A percentile compares a stretch with the other conserved stretches of the same genome.
These are phyloP conservation scores for Metarhizium anisopliae DNA, from an alignment of 2,329 filamentous ascomycete genomes.

Conservation along the genomic window DNA sequence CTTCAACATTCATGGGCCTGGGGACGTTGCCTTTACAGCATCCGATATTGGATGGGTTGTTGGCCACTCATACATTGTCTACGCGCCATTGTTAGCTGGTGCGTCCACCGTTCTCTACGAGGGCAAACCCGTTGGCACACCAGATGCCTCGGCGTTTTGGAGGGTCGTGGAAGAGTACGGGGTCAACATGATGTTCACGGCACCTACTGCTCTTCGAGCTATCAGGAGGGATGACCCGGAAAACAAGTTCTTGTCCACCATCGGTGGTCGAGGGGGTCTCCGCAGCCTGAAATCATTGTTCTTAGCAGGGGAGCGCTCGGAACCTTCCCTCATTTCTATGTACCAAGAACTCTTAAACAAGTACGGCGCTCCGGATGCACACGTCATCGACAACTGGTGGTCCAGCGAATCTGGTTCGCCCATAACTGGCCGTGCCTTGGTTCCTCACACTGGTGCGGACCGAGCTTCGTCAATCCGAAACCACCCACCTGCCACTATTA, in stretches of 20 bases:
- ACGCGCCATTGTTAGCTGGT: constrained; percentile 75
- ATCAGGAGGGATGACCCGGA: constrained; percentile 80
- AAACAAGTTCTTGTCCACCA: constrained; percentile 52
- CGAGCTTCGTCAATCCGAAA: constrained; percentile 32
- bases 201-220: constrained; percentile 77
- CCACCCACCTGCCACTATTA: constrained; percentile 46
- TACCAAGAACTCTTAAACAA: constrained; percentile 65
- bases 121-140: constrained; percentile 88
- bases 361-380: constrained; percentile 53
- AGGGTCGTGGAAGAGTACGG: constrained; percentile 75
- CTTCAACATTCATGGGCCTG: constrained; percentile 73
- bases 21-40: constrained; percentile 65
- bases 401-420: constrained; percentile 50
- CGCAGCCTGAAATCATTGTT: constrained; percentile 66
- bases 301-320: constrained; percentile 80
- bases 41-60: constrained; percentile 83
- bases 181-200: constrained; percentile 78
- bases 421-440: constrained; percentile 46
- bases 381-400: constrained; percentile 54
- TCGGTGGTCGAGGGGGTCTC: constrained; percentile 63
- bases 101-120: constrained; percentile 85
- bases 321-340: constrained; percentile 73
- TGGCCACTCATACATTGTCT: constrained; percentile 71
- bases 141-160: constrained; percentile 84
- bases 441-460: constrained; percentile 49